A percentile compares a stretch with the other conserved stretches of the same genome.
These are phyloP conservation scores for Lactarius sp. DNA, from an alignment of 768 basidiomycete genomes.

Conservation along the genomic window DNA sequence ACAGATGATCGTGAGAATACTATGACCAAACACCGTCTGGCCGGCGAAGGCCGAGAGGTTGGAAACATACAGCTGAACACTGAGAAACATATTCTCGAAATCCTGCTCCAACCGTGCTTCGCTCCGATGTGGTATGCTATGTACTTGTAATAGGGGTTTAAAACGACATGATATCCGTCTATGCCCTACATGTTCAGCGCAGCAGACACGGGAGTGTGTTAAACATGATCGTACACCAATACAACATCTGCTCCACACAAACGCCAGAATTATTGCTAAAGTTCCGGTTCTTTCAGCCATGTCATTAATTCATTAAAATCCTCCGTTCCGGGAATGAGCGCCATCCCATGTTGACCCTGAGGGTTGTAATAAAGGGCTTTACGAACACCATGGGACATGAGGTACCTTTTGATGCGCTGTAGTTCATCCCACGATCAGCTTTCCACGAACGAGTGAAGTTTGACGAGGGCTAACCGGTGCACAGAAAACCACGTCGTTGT, in stretches of 20 bases:
- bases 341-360: conserved; percentile 56
- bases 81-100: too few relatives aligned
- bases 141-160: background rate
- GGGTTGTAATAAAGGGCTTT: conserved; percentile 64
- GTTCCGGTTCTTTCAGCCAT: conserved; percentile 46
- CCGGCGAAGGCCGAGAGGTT: too few relatives aligned
- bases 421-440: background rate
- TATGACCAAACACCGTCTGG: too few relatives aligned
- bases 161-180: background rate
- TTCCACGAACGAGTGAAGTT: background rate
- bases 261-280: background rate
- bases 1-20: too few relatives aligned
- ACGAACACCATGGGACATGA: conserved; percentile 66
- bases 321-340: conserved; percentile 47
- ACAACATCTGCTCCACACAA: background rate
- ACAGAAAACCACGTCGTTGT: conserved; percentile 73
- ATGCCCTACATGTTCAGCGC: background rate
- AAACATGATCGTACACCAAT: background rate
- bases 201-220: background rate
- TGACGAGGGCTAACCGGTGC: conserved; percentile 46
- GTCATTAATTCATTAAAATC: conserved; percentile 53
- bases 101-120: too few relatives aligned
- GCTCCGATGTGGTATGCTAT: too few relatives aligned
- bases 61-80: too few relatives aligned
- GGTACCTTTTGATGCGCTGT: conserved; percentile 69